Percentiles rank a stretch among this genome's conserved stretches.
These are phyloP conservation scores for Colletotrichum tamarilloi DNA, from an alignment of 2,329 filamentous ascomycete species.

Conservation along the genomic window DNA sequence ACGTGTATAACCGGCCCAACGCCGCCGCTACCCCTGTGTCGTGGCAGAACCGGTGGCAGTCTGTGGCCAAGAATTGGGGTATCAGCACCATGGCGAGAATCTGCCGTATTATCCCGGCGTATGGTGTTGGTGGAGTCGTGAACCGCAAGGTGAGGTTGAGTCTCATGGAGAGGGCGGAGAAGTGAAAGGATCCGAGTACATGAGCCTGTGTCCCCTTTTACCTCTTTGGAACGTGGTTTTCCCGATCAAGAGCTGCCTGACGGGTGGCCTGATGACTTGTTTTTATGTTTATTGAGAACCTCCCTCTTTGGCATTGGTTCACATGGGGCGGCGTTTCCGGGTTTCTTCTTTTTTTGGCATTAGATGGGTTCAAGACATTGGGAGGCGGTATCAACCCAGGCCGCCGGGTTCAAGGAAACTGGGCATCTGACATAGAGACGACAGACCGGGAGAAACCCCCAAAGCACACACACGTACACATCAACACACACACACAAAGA, in stretches of 20 bases:
- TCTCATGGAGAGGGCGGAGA: constrained; percentile 68
- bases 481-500: neutral
- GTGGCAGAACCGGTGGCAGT: constrained; percentile 70
- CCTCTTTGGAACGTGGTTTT: neutral
- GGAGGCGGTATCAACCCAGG: neutral
- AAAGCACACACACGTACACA: neutral
- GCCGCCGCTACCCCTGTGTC: constrained; percentile 45
- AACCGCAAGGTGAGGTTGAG: constrained; percentile 77
- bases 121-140: constrained; percentile 88
- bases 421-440: constrained; percentile 16
- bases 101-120: constrained; percentile 87
- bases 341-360: neutral
- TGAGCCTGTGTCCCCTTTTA: neutral
- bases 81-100: constrained; percentile 80
- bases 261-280: constrained; percentile 5
- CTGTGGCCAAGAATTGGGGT: constrained; percentile 80
- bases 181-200: neutral
- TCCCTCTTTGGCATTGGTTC: constrained; percentile 14
- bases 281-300: constrained; percentile 9
- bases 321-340: constrained; percentile 32
- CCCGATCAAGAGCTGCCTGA: neutral
- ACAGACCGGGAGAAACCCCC: neutral
- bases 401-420: neutral
- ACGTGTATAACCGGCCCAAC: constrained; percentile 81
- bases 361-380: constrained; percentile 16